These are phyloP conservation scores for Rosellinia necatrix DNA, from an alignment of 2,329 filamentous ascomycete species.

Conservation along the genomic window DNA sequence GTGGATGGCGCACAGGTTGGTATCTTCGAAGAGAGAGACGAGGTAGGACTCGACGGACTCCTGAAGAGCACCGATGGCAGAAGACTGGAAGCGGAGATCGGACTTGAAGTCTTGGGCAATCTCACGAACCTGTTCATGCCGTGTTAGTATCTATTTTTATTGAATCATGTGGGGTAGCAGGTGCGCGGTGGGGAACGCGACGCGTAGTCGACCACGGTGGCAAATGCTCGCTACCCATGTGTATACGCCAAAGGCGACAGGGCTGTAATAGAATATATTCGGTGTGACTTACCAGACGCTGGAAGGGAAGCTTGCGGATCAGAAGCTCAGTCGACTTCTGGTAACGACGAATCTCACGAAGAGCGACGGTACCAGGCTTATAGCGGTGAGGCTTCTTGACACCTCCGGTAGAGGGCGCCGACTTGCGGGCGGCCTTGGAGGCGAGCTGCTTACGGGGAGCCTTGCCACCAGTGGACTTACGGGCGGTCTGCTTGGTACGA, in stretches of 20 bases:
- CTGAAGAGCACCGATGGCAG: slow-evolving; percentile 94
- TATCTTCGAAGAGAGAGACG: slow-evolving; percentile 97
- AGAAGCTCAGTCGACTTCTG: slow-evolving; percentile 96
- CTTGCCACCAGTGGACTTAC: slow-evolving; percentile 81
- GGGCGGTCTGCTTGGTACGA: slow-evolving; percentile 69
- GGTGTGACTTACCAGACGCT: slow-evolving; percentile 76
- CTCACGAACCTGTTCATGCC: slow-evolving; percentile 71
- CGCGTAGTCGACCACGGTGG: neutral
- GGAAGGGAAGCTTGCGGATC: slow-evolving; percentile 96
- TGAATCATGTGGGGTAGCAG: neutral
- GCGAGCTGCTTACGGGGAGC: slow-evolving; percentile 94
- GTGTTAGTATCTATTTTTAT: slow-evolving; percentile 29
- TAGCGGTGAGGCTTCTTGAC: slow-evolving; percentile 94
- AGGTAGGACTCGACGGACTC: slow-evolving; percentile 99
- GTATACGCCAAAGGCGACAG: neutral
- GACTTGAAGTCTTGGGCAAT: slow-evolving; percentile 96
- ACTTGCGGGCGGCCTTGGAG: slow-evolving; percentile 99
- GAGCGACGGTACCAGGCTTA: slow-evolving; percentile 93
- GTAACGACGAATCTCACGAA: slow-evolving; percentile 98
- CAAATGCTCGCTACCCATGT: too few relatives aligned
- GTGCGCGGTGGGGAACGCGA: slow-evolving; percentile 4
- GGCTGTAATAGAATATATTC: neutral
- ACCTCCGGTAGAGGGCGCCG: slow-evolving; percentile 92
- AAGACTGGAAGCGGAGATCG: slow-evolving; percentile 96
- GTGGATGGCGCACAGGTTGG: slow-evolving; percentile 97